A percentile compares a stretch with the other conserved stretches of the same genome.
phyloP scores from a whole-genome alignment of 805 yeast species.

The Barnettozyma sucrosica region DNA sequence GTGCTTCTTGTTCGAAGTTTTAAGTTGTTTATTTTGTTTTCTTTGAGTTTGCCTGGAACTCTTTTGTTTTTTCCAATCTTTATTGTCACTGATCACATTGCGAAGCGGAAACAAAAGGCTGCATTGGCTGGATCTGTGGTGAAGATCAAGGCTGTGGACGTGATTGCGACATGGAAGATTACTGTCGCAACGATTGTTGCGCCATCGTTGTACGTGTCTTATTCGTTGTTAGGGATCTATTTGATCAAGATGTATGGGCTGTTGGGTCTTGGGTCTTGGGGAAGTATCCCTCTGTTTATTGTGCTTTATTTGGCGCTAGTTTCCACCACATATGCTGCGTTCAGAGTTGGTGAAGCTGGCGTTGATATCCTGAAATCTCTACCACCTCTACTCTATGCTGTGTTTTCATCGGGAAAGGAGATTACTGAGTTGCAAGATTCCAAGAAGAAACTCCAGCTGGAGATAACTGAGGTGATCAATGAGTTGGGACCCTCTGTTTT shows the following conservation, averaged over 20 bases:
- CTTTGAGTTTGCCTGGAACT: conserved; percentile 78
- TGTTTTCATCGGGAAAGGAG: conserved; percentile 36
- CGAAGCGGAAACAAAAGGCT: conserved; percentile 62
- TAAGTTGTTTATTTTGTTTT: conserved; percentile 45
- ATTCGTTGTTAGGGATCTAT: conserved; percentile 47
- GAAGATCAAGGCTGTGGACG: conserved; percentile 84
- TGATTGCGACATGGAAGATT: conserved; percentile 93
- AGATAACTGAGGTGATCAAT: conserved; percentile 76
- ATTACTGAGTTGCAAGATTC: conserved; percentile 48
- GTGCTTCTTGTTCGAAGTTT: conserved; percentile 47
- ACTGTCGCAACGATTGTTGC: conserved; percentile 79
- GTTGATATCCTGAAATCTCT: conserved; percentile 77
- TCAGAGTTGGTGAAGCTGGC: conserved; percentile 86
- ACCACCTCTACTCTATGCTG: conserved; percentile 55
- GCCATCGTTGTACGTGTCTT: conserved; percentile 74
- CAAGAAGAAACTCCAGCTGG: conserved; percentile 56
- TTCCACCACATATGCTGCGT: conserved; percentile 78
- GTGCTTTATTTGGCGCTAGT: conserved; percentile 53
- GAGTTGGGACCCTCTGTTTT: conserved; percentile 79
- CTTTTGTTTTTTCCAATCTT: conserved; percentile 83
- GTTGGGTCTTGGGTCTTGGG: conserved; percentile 12
- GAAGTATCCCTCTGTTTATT: conserved; percentile 31
- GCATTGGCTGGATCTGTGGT: conserved; percentile 91
- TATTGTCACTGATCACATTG: conserved; percentile 60
- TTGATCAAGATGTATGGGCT: conserved; percentile 30